Percentiles rank a stretch among this genome's conserved stretches.
Conservation (phyloP, 192 early-diverging fungal genomes). For the Phycomyces blakesleeanus region DNA sequence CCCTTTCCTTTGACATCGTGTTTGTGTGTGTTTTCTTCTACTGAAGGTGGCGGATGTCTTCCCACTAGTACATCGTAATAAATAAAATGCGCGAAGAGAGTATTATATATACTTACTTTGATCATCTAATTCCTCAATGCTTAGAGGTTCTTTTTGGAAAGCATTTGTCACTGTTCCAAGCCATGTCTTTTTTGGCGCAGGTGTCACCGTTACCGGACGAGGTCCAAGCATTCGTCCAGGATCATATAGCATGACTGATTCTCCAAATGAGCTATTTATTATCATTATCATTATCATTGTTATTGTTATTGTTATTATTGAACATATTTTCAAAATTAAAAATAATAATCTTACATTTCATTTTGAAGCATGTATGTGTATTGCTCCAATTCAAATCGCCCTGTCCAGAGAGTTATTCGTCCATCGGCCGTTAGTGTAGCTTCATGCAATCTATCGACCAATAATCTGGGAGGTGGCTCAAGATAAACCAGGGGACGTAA, state of each 20-base stretch:
- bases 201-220: constrained; percentile 11
- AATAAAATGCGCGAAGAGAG: constrained; percentile 1
- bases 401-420: constrained; percentile 28
- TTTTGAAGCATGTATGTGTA: constrained; percentile 15
- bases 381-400: constrained; percentile 26
- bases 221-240: constrained; percentile 9
- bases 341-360: constrained; percentile 20
- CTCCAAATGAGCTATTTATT: constrained; percentile 18
- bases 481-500: constrained; percentile 14
- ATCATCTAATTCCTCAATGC: constrained; percentile 26
- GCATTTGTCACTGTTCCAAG: constrained; percentile 28
- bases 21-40: constrained; percentile 6
- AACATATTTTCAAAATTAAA: no score
- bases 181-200: constrained; percentile 26
- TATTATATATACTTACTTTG: constrained; percentile 20
- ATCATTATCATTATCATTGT: no score
- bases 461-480: background rate
- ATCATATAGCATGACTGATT: constrained; percentile 30
- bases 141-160: constrained; percentile 25
- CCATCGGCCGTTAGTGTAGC: constrained; percentile 26
- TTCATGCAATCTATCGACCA: constrained; percentile 10
- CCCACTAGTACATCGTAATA: constrained; percentile 20
- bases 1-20: constrained; percentile 9
- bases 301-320: no score
- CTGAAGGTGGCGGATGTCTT: constrained; percentile 1